These are phyloP conservation scores for Nakazawaea holstii DNA, from an alignment of 805 yeast genomes.

Conservation along the genomic window DNA sequence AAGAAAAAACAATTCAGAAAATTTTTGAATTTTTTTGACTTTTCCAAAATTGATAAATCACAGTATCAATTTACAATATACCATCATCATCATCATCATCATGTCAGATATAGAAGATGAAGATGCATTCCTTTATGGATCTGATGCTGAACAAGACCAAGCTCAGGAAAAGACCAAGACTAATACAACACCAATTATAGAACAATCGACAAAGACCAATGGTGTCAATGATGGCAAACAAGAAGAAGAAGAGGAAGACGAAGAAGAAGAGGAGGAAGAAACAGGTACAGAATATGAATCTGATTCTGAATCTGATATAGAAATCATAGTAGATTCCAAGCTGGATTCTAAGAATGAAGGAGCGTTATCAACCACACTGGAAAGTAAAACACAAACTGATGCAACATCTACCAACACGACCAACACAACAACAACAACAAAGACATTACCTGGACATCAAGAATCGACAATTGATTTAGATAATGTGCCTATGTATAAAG, in stretches of 20 bases:
- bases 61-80: no score
- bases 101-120: conserved; percentile 35
- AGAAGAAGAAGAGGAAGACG: conserved; percentile 28
- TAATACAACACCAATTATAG: background rate
- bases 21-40: no score
- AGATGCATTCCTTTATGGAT: conserved; percentile 64
- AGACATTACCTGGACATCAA: conserved; percentile 30
- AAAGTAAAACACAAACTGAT: conserved; percentile 10
- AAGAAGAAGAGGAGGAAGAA: conserved; percentile 38
- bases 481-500: conserved; percentile 68
- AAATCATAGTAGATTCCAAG: conserved; percentile 63
- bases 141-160: conserved; percentile 33
- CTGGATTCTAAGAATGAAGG: conserved; percentile 27
- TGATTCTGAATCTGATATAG: conserved; percentile 68
- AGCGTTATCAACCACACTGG: conserved; percentile 15
- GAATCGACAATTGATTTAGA: conserved; percentile 55
- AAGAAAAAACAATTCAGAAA: background rate
- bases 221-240: conserved; percentile 13
- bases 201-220: conserved; percentile 16
- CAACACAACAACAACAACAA: conserved; percentile 15
- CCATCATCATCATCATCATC: no score
- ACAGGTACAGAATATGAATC: conserved; percentile 44
- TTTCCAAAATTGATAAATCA: no score
- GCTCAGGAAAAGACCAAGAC: conserved; percentile 10
- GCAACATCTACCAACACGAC: conserved; percentile 13